These are phyloP conservation scores for Sonneratia caseolaris DNA, from an alignment of 345 rosid species.

Conservation along the genomic window DNA sequence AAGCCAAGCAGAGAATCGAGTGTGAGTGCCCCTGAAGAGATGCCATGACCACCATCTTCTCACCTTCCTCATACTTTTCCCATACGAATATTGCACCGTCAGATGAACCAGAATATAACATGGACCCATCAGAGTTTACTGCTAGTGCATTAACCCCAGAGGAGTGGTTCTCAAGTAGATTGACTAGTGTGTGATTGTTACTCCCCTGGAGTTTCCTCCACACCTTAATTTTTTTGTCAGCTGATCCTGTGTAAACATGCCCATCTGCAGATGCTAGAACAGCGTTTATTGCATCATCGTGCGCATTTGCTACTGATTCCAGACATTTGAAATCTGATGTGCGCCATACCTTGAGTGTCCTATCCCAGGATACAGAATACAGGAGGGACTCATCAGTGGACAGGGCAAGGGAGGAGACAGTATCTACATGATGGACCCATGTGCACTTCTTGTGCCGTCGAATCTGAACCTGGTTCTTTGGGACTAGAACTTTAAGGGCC, in stretches of 20 bases:
- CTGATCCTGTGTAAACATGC: conserved; percentile 73
- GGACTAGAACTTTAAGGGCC: conserved; percentile 39
- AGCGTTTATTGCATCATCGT: conserved; percentile 82
- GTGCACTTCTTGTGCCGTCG: conserved; percentile 66
- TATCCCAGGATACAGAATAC: conserved; percentile 91
- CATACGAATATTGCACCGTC: conserved; percentile 68
- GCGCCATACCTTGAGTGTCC: conserved; percentile 84
- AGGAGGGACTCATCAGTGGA: conserved; percentile 57
- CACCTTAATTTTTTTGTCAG: conserved; percentile 66
- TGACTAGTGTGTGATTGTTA: conserved; percentile 42
- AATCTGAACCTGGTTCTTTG: conserved; percentile 57
- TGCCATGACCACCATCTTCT: conserved; percentile 36
- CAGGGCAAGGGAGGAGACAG: conserved; percentile 71
- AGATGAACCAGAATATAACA: conserved; percentile 62
- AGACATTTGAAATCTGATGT: conserved; percentile 69
- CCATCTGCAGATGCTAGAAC: conserved; percentile 50
- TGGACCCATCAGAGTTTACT: conserved; percentile 37
- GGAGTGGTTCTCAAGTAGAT: conserved; percentile 49
- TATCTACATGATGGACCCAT: conserved; percentile 85
- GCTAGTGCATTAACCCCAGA: conserved; percentile 81
- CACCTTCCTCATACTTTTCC: conserved; percentile 38
- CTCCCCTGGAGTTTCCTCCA: conserved; percentile 54
- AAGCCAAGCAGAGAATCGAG: conserved; percentile 58
- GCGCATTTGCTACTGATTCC: conserved; percentile 72
- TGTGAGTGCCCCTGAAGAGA: conserved; percentile 64